Evolutionary conservation across 345 rosid species (phyloP).

Genomic region (Eucalyptus leucophloia): DNA sequence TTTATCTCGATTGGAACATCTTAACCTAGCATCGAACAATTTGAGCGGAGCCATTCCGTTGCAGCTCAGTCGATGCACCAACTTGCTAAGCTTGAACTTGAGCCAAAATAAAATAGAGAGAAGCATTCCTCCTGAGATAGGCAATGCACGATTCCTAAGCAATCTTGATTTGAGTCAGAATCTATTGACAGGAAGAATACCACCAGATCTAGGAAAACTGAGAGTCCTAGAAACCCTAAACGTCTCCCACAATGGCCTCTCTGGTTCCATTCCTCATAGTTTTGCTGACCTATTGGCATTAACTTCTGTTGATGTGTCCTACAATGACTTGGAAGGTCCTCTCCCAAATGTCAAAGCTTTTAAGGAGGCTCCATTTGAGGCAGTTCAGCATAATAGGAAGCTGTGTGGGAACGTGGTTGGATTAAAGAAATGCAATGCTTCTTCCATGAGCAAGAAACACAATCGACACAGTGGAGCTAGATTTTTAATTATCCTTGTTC

Average conservation of each 20-base stretch:
- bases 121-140: no score
- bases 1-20: background rate
- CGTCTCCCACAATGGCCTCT: background rate
- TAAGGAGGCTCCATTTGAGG: background rate
- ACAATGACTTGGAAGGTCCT: background rate
- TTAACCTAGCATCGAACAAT: background rate
- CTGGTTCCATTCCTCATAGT: background rate
- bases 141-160: no score
- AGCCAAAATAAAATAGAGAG: no score
- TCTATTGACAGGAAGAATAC: no score
- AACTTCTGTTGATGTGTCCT: background rate
- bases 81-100: no score
- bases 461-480: rapidly evolving
- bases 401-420: background rate
- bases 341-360: background rate
- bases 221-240: no score
- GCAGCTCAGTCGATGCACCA: no score
- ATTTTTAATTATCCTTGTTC: background rate
- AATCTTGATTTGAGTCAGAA: no score
- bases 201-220: no score
- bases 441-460: background rate
- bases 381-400: background rate
- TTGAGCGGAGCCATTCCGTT: no score
- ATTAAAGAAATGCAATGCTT: background rate
- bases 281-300: background rate